Conservation (phyloP, 2,329 filamentous ascomycete genomes). For the Alternaria metachromatica region DNA sequence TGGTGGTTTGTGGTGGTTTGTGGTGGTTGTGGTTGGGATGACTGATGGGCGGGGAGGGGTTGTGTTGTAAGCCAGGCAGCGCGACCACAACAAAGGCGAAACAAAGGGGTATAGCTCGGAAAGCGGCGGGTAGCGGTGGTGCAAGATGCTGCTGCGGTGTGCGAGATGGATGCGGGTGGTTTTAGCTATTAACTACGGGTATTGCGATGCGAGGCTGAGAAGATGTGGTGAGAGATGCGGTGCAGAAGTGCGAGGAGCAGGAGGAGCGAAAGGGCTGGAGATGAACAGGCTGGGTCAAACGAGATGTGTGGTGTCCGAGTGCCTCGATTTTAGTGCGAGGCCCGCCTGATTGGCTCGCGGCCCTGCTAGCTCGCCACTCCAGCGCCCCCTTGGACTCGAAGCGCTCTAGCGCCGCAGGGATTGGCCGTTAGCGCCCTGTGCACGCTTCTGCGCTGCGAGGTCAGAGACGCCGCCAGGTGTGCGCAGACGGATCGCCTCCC, state of each 20-base stretch:
- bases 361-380: conserved; percentile 8
- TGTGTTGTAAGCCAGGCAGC: conserved; percentile 18
- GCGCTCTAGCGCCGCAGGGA: conserved; percentile 5
- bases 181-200: conserved; percentile 29
- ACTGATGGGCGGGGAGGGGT: conserved; percentile 27
- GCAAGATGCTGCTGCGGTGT: conserved; percentile 17
- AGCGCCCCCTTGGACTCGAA: not conserved
- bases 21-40: conserved; percentile 24
- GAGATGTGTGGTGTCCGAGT: conserved; percentile 13
- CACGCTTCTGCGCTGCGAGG: conserved; percentile 10
- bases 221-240: conserved; percentile 23
- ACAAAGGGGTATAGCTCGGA: conserved; percentile 27
- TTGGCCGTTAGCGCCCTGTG: conserved; percentile 2
- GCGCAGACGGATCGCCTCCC: conserved; percentile 6
- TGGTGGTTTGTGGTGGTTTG: conserved; percentile 20
- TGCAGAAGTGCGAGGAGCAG: conserved; percentile 25
- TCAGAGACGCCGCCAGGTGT: conserved; percentile 4
- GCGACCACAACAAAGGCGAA: conserved; percentile 35
- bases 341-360: not conserved
- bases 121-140: conserved; percentile 5
- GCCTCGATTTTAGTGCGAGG: not conserved
- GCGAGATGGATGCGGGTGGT: conserved; percentile 16
- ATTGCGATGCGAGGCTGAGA: conserved; percentile 32
- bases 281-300: conserved; percentile 14
- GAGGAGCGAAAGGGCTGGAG: conserved; percentile 20